These are phyloP conservation scores for Fagopyrum homotropicum DNA, from an alignment of 148 eudicot species.

Conservation along the genomic window DNA sequence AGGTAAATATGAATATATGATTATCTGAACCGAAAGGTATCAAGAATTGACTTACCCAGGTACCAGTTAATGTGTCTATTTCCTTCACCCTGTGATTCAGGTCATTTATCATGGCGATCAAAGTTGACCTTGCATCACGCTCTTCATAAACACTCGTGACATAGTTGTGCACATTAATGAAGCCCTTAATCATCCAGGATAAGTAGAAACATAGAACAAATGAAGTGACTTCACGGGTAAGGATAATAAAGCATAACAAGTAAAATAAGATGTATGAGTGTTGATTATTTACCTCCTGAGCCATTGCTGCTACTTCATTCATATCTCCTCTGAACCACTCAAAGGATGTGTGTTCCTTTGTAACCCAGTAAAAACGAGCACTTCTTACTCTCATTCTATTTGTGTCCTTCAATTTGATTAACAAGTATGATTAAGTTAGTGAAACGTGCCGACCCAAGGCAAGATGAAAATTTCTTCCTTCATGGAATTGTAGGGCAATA, in stretches of 20 bases:
- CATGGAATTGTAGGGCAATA: slow-evolving; percentile 15
- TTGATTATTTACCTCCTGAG: slow-evolving; percentile 54
- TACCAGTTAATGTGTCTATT: slow-evolving; percentile 91
- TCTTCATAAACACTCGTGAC: slow-evolving; percentile 96
- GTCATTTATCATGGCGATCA: slow-evolving; percentile 90
- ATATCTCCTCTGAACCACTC: slow-evolving; percentile 99
- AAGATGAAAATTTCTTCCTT: too few species aligned
- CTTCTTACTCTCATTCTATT: slow-evolving; percentile 47
- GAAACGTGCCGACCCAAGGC: too few species aligned
- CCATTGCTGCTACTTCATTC: slow-evolving; percentile 94
- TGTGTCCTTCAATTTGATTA: slow-evolving; percentile 42
- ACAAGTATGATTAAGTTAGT: too few species aligned
- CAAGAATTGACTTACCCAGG: slow-evolving; percentile 44
- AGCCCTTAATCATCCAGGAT: slow-evolving; percentile 43
- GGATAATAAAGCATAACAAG: not conserved
- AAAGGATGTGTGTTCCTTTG: slow-evolving; percentile 83
- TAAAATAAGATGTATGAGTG: too few species aligned
- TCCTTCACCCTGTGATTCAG: slow-evolving; percentile 92
- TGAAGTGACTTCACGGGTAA: not conserved
- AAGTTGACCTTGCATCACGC: slow-evolving; percentile 92
- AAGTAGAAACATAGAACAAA: too few species aligned
- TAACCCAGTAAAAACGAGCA: slow-evolving; percentile 97
- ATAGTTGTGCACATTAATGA: slow-evolving; percentile 94
- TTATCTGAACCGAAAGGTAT: too few species aligned
- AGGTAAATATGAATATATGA: too few species aligned